phyloP scores from a whole-genome alignment of 2,329 filamentous ascomycete species.

The Fusarium nisikadoi region DNA sequence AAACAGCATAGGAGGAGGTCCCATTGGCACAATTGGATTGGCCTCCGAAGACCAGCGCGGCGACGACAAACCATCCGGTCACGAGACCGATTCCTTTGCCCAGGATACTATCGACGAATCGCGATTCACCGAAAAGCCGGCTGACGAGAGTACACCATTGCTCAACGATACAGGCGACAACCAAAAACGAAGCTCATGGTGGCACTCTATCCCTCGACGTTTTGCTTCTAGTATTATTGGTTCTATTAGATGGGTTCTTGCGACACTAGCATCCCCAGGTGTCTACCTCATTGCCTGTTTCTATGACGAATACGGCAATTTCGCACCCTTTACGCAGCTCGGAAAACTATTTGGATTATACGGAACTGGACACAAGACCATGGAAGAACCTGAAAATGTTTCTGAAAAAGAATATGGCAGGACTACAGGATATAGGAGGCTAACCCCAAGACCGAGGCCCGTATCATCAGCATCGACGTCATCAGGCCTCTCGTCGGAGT shows the following conservation, averaged over 20 bases:
- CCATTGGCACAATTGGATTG: conserved; percentile 58
- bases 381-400: conserved; percentile 38
- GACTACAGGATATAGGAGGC: conserved; percentile 44
- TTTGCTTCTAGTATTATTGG: conserved; percentile 78
- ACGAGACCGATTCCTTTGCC: conserved; percentile 49
- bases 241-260: conserved; percentile 81
- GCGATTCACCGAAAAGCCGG: conserved; percentile 51
- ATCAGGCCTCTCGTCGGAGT: conserved; percentile 76
- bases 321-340: conserved; percentile 80
- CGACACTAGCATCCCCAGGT: conserved; percentile 81
- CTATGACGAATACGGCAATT: conserved; percentile 81
- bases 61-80: conserved; percentile 49
- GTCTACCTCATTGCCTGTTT: conserved; percentile 86
- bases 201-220: conserved; percentile 71
- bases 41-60: conserved; percentile 50
- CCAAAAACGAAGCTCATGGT: conserved; percentile 56
- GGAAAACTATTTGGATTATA: conserved; percentile 68
- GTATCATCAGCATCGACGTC: conserved; percentile 59
- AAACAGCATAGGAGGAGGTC: conserved; percentile 67
- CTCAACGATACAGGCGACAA: conserved; percentile 50
- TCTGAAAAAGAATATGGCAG: conserved; percentile 46
- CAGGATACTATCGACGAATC: conserved; percentile 52
- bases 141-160: conserved; percentile 75
- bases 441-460: conserved; percentile 42
- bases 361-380: conserved; percentile 58